Evolutionary conservation across 176 grass and related monocot species (phyloP).

Genomic region (bread wheat (Triticum aestivum)): IWGSC_CS_RefSeq_v2.1 NC_057813.1:514359413-514359912

Average conservation of each 20-base stretch:
- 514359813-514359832: not conserved
- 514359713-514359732: not conserved
- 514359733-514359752: not conserved
- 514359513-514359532: not conserved
- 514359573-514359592: not conserved
- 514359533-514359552: not conserved
- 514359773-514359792: not conserved
- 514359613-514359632: constrained; percentile 12
- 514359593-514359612: not conserved
- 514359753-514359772: not conserved
- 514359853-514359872: no score
- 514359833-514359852: no score
- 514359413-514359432: not conserved
- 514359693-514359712: not conserved
- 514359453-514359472: constrained; percentile 31
- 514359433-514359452: not conserved
- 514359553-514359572: not conserved
- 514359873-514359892: no score
- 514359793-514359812: not conserved
- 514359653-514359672: constrained; percentile 27
- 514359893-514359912: no score
- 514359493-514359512: not conserved
- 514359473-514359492: constrained; percentile 44
- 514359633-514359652: constrained; percentile 33
- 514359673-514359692: not conserved